These are phyloP conservation scores for Craterostigma plantagineum DNA, from an alignment of 257 asterid species.

Conservation along the genomic window DNA sequence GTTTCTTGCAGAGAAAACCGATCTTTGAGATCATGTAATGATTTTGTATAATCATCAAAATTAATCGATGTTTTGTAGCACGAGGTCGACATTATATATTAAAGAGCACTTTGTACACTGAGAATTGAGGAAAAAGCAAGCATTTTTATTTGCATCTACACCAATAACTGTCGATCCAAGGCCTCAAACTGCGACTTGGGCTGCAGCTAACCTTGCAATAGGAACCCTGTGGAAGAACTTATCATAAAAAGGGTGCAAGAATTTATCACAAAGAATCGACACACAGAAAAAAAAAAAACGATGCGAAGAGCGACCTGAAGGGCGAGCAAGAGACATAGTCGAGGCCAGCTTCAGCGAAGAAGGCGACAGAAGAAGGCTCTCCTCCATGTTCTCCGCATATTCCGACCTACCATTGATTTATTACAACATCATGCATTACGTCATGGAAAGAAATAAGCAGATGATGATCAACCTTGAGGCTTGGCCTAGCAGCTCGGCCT, in stretches of 20 bases:
- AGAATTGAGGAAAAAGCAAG: too few species aligned
- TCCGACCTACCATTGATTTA: conserved; percentile 36
- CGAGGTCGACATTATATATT: too few species aligned
- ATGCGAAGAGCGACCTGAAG: conserved; percentile 29
- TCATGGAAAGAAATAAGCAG: not conserved
- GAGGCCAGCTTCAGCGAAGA: conserved; percentile 76
- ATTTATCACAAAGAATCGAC: not conserved
- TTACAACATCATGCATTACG: not conserved
- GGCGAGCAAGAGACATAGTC: conserved; percentile 98
- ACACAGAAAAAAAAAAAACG: not conserved
- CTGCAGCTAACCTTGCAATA: conserved; percentile 96
- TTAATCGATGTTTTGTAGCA: too few species aligned
- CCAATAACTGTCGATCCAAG: too few species aligned
- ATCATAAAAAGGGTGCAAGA: not conserved
- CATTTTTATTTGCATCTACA: too few species aligned
- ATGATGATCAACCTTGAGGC: conserved; percentile 45
- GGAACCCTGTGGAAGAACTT: conserved; percentile 66
- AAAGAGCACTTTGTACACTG: too few species aligned
- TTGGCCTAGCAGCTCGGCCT: conserved; percentile 88
- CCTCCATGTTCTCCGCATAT: conserved; percentile 97
- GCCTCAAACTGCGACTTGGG: conserved; percentile 53
- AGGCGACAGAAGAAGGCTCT: conserved; percentile 90
- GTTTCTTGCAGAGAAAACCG: too few species aligned
- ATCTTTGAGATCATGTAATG: too few species aligned
- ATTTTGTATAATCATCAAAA: too few species aligned